These are phyloP conservation scores for Globisporangium parvum DNA, from an alignment of 352 stramenopile genomes.

Conservation along the genomic window DNA sequence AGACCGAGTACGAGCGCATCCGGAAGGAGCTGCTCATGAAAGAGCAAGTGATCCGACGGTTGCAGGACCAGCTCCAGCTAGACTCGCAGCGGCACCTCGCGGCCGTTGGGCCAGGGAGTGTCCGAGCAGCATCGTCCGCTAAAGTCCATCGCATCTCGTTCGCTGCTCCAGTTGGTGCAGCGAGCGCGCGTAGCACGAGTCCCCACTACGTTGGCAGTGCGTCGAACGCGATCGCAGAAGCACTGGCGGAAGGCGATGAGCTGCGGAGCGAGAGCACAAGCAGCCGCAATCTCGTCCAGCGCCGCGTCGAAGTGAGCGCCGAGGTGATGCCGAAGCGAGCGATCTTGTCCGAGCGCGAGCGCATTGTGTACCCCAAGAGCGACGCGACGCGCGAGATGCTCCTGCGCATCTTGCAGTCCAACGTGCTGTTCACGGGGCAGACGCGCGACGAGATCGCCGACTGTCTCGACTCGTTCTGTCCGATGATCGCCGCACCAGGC, in stretches of 20 bases:
- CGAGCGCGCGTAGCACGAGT: constrained; percentile 4
- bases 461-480: constrained; percentile 73
- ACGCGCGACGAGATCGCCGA: constrained; percentile 48
- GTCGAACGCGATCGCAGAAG: not conserved
- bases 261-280: not conserved
- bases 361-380: constrained; percentile 55
- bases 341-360: constrained; percentile 46
- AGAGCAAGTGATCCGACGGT: constrained; percentile 57
- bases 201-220: constrained; percentile 1
- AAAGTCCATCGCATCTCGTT: constrained; percentile 22
- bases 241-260: not conserved
- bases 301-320: constrained; percentile 68
- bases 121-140: too few relatives aligned
- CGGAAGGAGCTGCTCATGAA: constrained; percentile 63
- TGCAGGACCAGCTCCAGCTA: constrained; percentile 44
- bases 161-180: constrained; percentile 8
- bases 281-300: constrained; percentile 18
- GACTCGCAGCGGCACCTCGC: not conserved
- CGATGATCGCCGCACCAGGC: constrained; percentile 33
- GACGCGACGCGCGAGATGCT: constrained; percentile 49
- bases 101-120: not conserved
- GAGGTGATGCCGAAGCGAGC: constrained; percentile 73
- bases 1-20: constrained; percentile 65
- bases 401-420: constrained; percentile 60
- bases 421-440: constrained; percentile 67